A percentile compares a stretch with the other conserved stretches of the same genome.
phyloP scores from a whole-genome alignment of 768 basidiomycete species.

The Pisolithus orientalis region DNA sequence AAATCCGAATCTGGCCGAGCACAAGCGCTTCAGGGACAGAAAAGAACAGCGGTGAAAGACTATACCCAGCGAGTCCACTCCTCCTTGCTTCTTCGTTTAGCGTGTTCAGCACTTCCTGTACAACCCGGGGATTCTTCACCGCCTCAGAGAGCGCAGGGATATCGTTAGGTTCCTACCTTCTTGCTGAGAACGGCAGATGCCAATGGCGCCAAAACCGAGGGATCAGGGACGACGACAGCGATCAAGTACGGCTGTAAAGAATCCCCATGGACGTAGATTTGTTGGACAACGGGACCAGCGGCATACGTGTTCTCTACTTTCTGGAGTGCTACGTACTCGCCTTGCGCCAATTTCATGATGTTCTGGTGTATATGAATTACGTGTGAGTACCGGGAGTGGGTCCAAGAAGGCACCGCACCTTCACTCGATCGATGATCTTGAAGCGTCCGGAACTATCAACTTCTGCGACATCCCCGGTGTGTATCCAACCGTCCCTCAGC shows the following conservation, averaged over 20 bases:
- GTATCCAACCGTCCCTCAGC: constrained; percentile 85
- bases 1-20: constrained; percentile 69
- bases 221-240: constrained; percentile 81
- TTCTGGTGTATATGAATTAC: constrained; percentile 46
- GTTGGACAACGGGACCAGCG: constrained; percentile 60
- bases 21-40: neutral
- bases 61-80: constrained; percentile 72
- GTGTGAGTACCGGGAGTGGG: neutral
- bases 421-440: constrained; percentile 92
- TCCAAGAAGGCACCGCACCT: constrained; percentile 40
- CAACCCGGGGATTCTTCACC: constrained; percentile 55
- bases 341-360: constrained; percentile 97
- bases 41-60: neutral
- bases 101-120: constrained; percentile 44
- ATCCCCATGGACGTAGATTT: constrained; percentile 89
- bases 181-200: constrained; percentile 47
- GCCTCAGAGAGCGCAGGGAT: constrained; percentile 42
- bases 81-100: constrained; percentile 58
- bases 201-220: constrained; percentile 57
- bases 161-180: constrained; percentile 48
- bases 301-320: constrained; percentile 84
- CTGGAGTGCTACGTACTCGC: constrained; percentile 97
- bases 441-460: constrained; percentile 76
- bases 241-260: constrained; percentile 83
- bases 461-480: constrained; percentile 83